Conservation (phyloP, 2,329 filamentous ascomycete species). For the Talaromyces piceae region DNA sequence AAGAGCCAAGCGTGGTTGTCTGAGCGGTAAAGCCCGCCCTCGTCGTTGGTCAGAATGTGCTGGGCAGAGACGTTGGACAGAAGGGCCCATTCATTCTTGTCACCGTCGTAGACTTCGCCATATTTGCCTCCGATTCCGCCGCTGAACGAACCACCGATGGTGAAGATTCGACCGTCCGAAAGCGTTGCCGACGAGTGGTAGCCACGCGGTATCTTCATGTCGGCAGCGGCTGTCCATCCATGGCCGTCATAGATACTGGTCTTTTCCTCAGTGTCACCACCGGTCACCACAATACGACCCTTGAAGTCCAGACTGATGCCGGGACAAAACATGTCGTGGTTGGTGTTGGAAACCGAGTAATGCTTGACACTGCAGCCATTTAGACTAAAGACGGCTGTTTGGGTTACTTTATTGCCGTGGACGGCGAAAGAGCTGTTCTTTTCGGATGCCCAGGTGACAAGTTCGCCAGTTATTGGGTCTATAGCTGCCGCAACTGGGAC, state of each 20-base stretch:
- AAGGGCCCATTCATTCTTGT: slow-evolving; percentile 40
- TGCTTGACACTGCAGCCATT: slow-evolving; percentile 4
- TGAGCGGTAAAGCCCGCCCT: slow-evolving; percentile 29
- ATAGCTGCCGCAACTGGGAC: slow-evolving; percentile 11
- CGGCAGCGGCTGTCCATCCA: slow-evolving; percentile 32
- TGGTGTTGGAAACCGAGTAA: slow-evolving; percentile 7
- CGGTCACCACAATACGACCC: slow-evolving; percentile 47
- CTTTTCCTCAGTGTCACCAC: slow-evolving; percentile 44
- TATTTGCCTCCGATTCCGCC: slow-evolving; percentile 47
- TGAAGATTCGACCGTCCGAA: slow-evolving; percentile 50
- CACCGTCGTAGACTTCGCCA: slow-evolving; percentile 48
- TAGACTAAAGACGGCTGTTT: slow-evolving; percentile 12
- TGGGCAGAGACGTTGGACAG: slow-evolving; percentile 38
- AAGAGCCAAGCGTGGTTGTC: slow-evolving; percentile 53
- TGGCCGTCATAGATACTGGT: slow-evolving; percentile 44
- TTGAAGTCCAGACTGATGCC: slow-evolving; percentile 45
- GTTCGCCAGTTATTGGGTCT: slow-evolving; percentile 7
- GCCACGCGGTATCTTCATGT: slow-evolving; percentile 44
- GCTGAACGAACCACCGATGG: slow-evolving; percentile 52
- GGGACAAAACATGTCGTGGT: slow-evolving; percentile 21
- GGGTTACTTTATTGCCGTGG: slow-evolving; percentile 7
- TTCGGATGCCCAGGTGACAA: slow-evolving; percentile 10
- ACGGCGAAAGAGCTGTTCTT: slow-evolving; percentile 8
- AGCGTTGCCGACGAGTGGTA: slow-evolving; percentile 47
- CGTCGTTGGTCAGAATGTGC: slow-evolving; percentile 46